Evolutionary conservation across 2,329 filamentous ascomycete species (phyloP).

Genomic region (Thielaviopsis euricoi): DNA sequence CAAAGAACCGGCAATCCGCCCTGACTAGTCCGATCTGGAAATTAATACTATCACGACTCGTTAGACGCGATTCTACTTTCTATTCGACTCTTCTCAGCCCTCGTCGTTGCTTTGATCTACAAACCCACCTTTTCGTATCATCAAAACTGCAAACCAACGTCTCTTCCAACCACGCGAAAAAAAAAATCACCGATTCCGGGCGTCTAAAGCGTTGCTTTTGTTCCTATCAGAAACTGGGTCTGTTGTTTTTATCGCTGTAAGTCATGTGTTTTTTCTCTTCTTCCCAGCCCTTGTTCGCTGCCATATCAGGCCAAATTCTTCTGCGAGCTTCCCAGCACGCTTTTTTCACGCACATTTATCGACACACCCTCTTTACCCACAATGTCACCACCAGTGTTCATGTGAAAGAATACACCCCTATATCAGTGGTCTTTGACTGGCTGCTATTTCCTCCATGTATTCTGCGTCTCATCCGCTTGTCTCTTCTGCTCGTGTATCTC

Average conservation of each 20-base stretch:
- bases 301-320: background rate
- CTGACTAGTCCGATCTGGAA: background rate
- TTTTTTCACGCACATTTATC: background rate
- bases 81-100: background rate
- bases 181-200: background rate
- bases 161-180: background rate
- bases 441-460: background rate
- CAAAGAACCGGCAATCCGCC: background rate
- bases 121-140: background rate
- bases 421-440: background rate
- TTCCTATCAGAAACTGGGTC: background rate
- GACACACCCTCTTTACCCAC: slow-evolving; percentile 12
- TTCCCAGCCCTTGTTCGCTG: background rate
- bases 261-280: background rate
- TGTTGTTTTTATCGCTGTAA: background rate
- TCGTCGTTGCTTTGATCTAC: background rate
- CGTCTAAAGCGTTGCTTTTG: background rate
- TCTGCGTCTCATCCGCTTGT: background rate
- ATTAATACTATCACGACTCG: background rate
- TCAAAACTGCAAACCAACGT: background rate
- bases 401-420: background rate
- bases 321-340: background rate
- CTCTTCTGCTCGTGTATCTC: background rate
- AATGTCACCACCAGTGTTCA: slow-evolving; percentile 16
- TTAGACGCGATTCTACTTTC: background rate